Evolutionary conservation across 78 protist species (phyloP), one percentile per base, ranked within the genome.

Genomic region (Tieghemostelium lacteum): DNA sequence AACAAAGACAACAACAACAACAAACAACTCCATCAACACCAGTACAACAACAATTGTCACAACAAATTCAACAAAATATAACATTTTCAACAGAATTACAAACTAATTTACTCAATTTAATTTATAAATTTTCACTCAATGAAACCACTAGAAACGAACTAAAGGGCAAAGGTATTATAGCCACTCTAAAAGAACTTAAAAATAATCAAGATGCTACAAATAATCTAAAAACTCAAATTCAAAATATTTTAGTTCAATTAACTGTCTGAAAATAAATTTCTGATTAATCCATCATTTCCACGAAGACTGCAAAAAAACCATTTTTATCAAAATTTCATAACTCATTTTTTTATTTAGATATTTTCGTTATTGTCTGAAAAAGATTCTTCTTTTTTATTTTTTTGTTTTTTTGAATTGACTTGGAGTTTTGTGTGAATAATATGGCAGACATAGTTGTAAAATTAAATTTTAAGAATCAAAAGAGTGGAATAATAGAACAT

Each of bases 181-280:
- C 57, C 24, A 40, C 58, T 28, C 37, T 83, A 26, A 83, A 83
- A 60, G 31, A 71, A 19, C 8, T 83, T n/a, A 31, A 61, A 26
- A 57, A 61, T 50, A 39, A 40, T 31, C 45, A 29, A 24, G 66
- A 55, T 20, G 65, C 50, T 8, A 24, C 65, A 17, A 39, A 40
- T 7, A 58, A 31, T 28, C 17, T 70, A 22, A 42, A 62, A 45
- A 1, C 67, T 28, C 22, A 10, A 8, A 28, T 83, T 60, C 91
- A 83, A 69, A 66, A 83, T 26, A 69, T 83, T 37, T 42, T 83
- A 33, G 66, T 57, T 33, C 78, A 69, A 58, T 45, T 83, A 20
- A 60, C 91, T 17, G 29, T 83, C 60, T 83, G 60, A 83, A 6
- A 6, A 62, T 29, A 33, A 62, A n/a, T n/a, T n/a, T n/a, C n/a